Conservation (phyloP, 257 asterid genomes). For the Avicennia marina region DNA sequence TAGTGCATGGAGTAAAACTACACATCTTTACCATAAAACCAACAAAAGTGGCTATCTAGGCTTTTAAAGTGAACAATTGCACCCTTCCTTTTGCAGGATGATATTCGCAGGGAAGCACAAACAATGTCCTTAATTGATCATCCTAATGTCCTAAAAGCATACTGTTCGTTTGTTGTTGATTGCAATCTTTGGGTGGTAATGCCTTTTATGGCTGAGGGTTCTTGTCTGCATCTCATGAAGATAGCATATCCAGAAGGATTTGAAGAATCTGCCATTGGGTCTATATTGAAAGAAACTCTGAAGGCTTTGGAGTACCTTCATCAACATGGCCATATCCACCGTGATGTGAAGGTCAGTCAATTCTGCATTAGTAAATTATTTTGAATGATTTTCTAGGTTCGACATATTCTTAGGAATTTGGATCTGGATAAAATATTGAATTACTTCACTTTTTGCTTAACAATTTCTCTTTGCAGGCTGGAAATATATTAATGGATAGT, state of each 20-base stretch:
- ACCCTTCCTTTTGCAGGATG: conserved; percentile 59
- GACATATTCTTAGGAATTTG: conserved; percentile 10
- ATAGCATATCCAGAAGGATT: conserved; percentile 94
- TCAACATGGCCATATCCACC: conserved; percentile 92
- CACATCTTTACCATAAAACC: too few relatives aligned
- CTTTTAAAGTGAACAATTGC: not conserved
- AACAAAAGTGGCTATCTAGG: not conserved
- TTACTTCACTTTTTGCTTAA: conserved; percentile 12
- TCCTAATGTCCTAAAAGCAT: conserved; percentile 85
- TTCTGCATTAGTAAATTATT: conserved; percentile 13
- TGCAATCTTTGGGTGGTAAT: conserved; percentile 95
- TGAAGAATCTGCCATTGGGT: conserved; percentile 85
- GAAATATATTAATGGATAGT: conserved; percentile 85
- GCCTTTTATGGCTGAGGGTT: conserved; percentile 99
- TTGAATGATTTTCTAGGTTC: conserved; percentile 8
- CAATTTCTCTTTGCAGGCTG: conserved; percentile 59
- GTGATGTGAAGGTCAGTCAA: conserved; percentile 80
- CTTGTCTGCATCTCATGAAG: conserved; percentile 98
- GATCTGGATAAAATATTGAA: conserved; percentile 9
- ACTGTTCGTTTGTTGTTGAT: conserved; percentile 93
- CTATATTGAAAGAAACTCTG: conserved; percentile 91
- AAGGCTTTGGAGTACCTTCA: conserved; percentile 97
- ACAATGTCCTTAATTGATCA: conserved; percentile 90
- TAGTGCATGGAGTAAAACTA: too few relatives aligned
- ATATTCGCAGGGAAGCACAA: conserved; percentile 97